Evolutionary conservation across 179 eudicot genomes (phyloP), one percentile per base, ranked within the genome.

Genomic region (Nepenthes alata): DNA sequence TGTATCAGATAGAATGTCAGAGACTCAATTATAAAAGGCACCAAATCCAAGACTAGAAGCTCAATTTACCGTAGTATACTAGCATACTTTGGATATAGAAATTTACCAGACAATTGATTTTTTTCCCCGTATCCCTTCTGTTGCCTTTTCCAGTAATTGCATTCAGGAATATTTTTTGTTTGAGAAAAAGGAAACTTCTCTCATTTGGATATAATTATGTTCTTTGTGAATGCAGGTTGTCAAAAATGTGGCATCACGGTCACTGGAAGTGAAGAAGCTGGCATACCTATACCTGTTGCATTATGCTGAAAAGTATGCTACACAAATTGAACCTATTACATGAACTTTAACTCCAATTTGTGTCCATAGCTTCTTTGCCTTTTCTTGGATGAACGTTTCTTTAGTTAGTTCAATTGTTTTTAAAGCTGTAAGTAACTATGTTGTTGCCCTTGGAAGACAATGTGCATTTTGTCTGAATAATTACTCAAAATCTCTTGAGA

Each of bases 231-330:
- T 62, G 41, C 80, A 94, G 99, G 99, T 94, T 57, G 99, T 94
- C 61, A 94, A 94, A 72, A 94, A 94, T 66, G 99, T 94, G 64
- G 99, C 97, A 35, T 79, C 99, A 39, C 97, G 85, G 61, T 83
- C 99, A 10, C 62, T 90, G 74, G 97, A 94, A 81, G 94, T 90
- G 61, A 94, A 94, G 95, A 94, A 94, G 89, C 91, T 94, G 74
- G 99, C 87, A 57, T 94, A 94, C 81, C 73, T 87, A 73, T 94
- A 90, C 81, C 77, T 94, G 60, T 77, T 87, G 74, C 96, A 94
- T 70, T 94, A 94, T 60, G 99, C 99, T 69, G 97, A 94, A 74
- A 94, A 85, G 99, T 87, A 90, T 61, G 96, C 61, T 37, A 50
- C 58, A 13, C 53, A 58, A 45, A 67, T 47, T 11, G 11, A 47